Evolutionary conservation across 2,329 filamentous ascomycete genomes (phyloP).

Genomic region (Penicillium thymicola): DNA sequence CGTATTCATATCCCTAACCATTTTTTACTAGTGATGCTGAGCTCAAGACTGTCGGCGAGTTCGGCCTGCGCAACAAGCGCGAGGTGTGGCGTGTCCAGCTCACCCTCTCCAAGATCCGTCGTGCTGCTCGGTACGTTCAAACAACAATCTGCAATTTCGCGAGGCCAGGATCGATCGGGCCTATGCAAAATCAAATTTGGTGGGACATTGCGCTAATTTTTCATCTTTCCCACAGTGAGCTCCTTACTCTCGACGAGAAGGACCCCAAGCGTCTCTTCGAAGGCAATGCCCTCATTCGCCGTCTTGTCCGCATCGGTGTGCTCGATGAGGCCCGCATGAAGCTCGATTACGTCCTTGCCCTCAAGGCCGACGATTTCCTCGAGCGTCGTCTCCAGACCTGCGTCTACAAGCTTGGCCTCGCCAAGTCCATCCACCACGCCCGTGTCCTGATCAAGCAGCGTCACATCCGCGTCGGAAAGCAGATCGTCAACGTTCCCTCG

Average conservation of each 20-base stretch:
- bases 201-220: constrained; percentile 5
- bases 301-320: constrained; percentile 99
- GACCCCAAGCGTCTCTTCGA: constrained; percentile 99
- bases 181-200: background rate
- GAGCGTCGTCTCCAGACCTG: constrained; percentile 99
- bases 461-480: constrained; percentile 99
- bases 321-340: constrained; percentile 99
- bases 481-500: constrained; percentile 99
- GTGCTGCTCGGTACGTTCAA: constrained; percentile 88
- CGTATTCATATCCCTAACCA: constrained; percentile 70
- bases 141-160: background rate
- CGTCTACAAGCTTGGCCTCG: constrained; percentile 99
- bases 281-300: constrained; percentile 99
- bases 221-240: constrained; percentile 65
- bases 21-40: constrained; percentile 87
- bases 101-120: constrained; percentile 99
- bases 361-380: constrained; percentile 99
- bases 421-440: constrained; percentile 99
- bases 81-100: constrained; percentile 99
- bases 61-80: constrained; percentile 99
- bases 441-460: constrained; percentile 99
- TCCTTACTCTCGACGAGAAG: constrained; percentile 99
- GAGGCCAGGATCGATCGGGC: background rate
- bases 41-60: constrained; percentile 99
- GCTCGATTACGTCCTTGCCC: constrained; percentile 99